These are phyloP conservation scores for Globisporangium echinulatum DNA, from an alignment of 352 stramenopile genomes.

Conservation along the genomic window DNA sequence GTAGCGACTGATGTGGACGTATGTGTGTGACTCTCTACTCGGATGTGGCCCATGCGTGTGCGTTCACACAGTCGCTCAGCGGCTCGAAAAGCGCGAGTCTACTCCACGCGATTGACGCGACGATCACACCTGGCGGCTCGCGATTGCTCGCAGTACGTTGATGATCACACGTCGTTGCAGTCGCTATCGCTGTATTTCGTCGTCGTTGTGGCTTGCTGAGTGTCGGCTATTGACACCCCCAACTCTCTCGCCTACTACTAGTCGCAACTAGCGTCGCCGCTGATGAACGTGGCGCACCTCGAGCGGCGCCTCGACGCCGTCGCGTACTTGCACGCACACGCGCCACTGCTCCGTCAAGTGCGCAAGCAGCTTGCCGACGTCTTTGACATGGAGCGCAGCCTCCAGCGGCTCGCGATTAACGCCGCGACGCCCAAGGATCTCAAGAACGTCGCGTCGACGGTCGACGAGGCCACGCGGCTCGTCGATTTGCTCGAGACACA, in stretches of 20 bases:
- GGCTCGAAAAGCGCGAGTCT: constrained; percentile 59
- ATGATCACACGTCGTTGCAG: too few species aligned
- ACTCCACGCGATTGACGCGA: constrained; percentile 59
- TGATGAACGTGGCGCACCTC: constrained; percentile 52
- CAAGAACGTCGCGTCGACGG: constrained; percentile 53
- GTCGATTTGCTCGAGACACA: constrained; percentile 24
- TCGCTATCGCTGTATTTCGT: background rate
- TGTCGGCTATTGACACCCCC: background rate
- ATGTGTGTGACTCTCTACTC: background rate
- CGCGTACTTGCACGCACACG: constrained; percentile 37
- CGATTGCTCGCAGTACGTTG: constrained; percentile 49
- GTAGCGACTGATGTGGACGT: background rate
- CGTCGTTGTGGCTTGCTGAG: background rate
- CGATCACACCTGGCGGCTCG: constrained; percentile 54
- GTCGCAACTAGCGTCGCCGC: constrained; percentile 56
- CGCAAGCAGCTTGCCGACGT: constrained; percentile 51
- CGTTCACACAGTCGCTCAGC: constrained; percentile 21
- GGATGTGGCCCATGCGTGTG: background rate
- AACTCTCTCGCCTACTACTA: constrained; percentile 5
- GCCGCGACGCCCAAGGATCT: constrained; percentile 64
- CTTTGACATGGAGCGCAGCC: constrained; percentile 66
- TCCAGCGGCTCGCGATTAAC: constrained; percentile 56
- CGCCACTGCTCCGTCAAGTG: constrained; percentile 38
- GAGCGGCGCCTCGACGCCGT: constrained; percentile 47
- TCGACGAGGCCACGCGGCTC: constrained; percentile 40